phyloP scores from a whole-genome alignment of 2,329 filamentous ascomycete species.

The Sporothrix pallida region DNA sequence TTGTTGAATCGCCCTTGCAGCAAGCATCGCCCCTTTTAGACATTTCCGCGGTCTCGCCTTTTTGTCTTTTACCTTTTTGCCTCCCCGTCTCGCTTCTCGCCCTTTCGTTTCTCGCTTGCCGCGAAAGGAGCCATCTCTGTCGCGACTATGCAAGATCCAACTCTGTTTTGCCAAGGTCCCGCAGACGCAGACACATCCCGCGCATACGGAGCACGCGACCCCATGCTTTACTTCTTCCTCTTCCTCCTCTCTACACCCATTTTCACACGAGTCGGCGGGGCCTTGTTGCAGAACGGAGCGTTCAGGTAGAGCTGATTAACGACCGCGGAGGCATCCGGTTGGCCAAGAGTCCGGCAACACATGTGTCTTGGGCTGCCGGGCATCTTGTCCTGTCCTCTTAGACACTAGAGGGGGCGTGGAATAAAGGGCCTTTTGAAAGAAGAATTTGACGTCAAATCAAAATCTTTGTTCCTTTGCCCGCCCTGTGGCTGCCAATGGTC shows the following conservation, averaged over 20 bases:
- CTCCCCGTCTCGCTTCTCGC: neutral
- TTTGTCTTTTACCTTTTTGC: neutral
- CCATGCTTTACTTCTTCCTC: neutral
- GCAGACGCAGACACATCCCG: neutral
- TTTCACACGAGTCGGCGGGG: neutral
- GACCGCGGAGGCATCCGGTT: conserved; percentile 25
- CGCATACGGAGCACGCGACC: conserved; percentile 9
- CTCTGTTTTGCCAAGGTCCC: conserved; percentile 18
- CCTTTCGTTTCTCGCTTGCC: neutral
- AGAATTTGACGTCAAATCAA: neutral
- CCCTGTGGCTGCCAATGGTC: neutral
- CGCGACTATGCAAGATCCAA: conserved; percentile 13
- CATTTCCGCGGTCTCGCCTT: too few species aligned
- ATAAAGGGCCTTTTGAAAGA: neutral
- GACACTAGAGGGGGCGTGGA: neutral
- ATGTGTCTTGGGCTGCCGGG: conserved; percentile 4
- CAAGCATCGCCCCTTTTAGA: neutral
- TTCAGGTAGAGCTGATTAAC: neutral
- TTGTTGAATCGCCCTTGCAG: neutral
- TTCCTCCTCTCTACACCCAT: neutral
- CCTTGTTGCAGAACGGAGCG: too few species aligned
- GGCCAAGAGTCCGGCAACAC: neutral
- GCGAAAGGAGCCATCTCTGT: neutral
- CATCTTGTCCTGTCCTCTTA: neutral
- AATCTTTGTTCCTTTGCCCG: too few species aligned